These are phyloP conservation scores for Populus tremula DNA, from an alignment of 345 rosid genomes.

Conservation along the genomic window DNA sequence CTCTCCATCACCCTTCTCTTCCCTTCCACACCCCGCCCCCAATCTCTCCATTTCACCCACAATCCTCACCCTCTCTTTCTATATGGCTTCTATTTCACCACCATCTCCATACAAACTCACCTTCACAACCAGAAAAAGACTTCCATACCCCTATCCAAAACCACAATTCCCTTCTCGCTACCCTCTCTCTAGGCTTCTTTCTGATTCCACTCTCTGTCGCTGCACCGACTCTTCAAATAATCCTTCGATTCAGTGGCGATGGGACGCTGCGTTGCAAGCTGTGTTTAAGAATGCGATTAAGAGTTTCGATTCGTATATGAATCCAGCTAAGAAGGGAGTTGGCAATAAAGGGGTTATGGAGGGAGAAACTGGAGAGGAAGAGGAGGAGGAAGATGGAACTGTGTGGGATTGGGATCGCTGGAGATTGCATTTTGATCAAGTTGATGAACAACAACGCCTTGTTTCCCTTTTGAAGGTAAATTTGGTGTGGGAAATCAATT, in stretches of 20 bases:
- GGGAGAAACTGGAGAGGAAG: neutral
- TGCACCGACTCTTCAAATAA: conserved; percentile 36
- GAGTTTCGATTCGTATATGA: conserved; percentile 52
- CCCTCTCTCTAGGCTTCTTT: neutral
- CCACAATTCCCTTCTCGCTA: too few species aligned
- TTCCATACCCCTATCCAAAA: too few species aligned
- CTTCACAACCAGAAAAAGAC: too few species aligned
- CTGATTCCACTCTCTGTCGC: conserved; percentile 40
- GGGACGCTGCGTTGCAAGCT: conserved; percentile 61
- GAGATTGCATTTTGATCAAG: conserved; percentile 73
- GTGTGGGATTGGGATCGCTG: conserved; percentile 93
- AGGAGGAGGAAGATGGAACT: conserved; percentile 19
- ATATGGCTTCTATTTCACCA: conserved; percentile 30
- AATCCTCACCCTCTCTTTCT: conserved; percentile 1
- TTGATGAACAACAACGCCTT: conserved; percentile 81
- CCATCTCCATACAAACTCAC: neutral
- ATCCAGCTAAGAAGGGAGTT: conserved; percentile 24
- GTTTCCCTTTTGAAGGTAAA: conserved; percentile 71
- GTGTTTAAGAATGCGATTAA: conserved; percentile 47
- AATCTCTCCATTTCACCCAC: too few species aligned
- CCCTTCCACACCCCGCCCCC: neutral
- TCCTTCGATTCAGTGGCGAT: conserved; percentile 28
- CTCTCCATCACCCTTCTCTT: conserved; percentile 15
- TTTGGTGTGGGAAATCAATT: neutral
- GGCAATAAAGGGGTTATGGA: neutral